phyloP scores from a whole-genome alignment of 2,329 filamentous ascomycete species.

The Alternaria hordeiaustralica region DNA sequence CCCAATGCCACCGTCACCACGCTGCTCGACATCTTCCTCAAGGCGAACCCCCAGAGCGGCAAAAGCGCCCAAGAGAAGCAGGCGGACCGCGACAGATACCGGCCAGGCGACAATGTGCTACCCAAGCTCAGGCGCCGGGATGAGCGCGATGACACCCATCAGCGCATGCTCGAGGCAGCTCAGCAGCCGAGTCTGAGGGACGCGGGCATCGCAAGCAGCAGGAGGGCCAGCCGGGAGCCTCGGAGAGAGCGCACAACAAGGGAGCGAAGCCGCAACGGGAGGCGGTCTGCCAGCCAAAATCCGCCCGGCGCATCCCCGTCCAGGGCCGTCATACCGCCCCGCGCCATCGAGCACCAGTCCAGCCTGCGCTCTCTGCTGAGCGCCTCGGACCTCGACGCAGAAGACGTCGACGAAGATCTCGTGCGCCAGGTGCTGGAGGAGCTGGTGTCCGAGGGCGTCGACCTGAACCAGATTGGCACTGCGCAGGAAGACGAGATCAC shows the following conservation, averaged over 20 bases:
- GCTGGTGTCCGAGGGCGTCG: conserved; percentile 84
- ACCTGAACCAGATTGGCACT: conserved; percentile 84
- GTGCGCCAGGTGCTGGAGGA: conserved; percentile 88
- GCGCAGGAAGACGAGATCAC: conserved; percentile 88
- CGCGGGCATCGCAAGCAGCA: conserved; percentile 57
- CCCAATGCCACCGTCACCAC: conserved; percentile 92
- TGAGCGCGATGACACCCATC: conserved; percentile 68
- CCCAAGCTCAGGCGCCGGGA: conserved; percentile 62
- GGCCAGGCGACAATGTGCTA: conserved; percentile 80
- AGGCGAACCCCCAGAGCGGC: conserved; percentile 77
- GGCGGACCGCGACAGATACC: conserved; percentile 78
- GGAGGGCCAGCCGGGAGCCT: conserved; percentile 50
- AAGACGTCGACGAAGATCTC: conserved; percentile 86
- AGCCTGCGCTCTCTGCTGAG: conserved; percentile 86
- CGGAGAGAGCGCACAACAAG: conserved; percentile 42
- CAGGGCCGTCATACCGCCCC: conserved; percentile 37
- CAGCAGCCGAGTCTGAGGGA: conserved; percentile 76
- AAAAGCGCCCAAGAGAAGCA: conserved; percentile 75
- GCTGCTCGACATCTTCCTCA: conserved; percentile 84
- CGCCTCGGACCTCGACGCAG: conserved; percentile 75
- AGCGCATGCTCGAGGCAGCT: conserved; percentile 73
- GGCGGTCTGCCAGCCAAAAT: conserved; percentile 36
- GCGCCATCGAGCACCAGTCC: conserved; percentile 85
- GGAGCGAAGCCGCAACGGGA: conserved; percentile 49
- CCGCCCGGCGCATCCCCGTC: conserved; percentile 26